A percentile compares a stretch with the other conserved stretches of the same genome.
These are phyloP conservation scores for Nothophoma quercina DNA, from an alignment of 2,329 filamentous ascomycete species.

Conservation along the genomic window DNA sequence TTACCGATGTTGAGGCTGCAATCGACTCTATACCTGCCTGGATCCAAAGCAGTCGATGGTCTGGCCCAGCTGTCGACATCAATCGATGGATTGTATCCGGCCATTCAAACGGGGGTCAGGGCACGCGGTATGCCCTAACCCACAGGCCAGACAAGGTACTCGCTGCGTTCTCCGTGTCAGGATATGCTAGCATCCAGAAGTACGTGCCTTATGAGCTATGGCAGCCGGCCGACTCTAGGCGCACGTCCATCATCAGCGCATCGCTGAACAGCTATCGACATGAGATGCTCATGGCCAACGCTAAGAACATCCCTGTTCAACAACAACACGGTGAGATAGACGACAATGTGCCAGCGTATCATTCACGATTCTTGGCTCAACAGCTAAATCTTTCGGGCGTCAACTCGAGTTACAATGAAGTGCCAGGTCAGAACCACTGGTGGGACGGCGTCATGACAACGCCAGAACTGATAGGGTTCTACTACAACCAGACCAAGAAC, in stretches of 20 bases:
- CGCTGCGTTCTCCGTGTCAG: constrained; percentile 64
- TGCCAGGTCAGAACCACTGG: constrained; percentile 60
- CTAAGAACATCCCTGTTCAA: constrained; percentile 60
- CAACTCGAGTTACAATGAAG: constrained; percentile 58
- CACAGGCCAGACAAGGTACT: constrained; percentile 65
- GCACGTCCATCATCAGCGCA: constrained; percentile 56
- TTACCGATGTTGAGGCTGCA: constrained; percentile 63
- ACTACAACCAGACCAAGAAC: constrained; percentile 46
- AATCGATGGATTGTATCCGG: constrained; percentile 62
- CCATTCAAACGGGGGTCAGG: constrained; percentile 69
- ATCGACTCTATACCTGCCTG: constrained; percentile 58
- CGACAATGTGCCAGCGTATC: constrained; percentile 66
- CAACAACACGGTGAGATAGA: constrained; percentile 65
- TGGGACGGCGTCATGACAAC: constrained; percentile 65
- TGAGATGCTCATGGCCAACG: constrained; percentile 62
- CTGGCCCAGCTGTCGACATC: constrained; percentile 54
- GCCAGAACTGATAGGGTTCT: constrained; percentile 57
- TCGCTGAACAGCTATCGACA: constrained; percentile 62
- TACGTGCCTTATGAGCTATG: constrained; percentile 67
- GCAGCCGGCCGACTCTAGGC: constrained; percentile 61
- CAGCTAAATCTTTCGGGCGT: constrained; percentile 54
- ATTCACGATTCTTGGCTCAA: constrained; percentile 63
- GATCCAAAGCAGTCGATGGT: constrained; percentile 59
- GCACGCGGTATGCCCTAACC: constrained; percentile 64
- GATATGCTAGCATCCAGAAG: constrained; percentile 65